Evolutionary conservation across 345 rosid genomes (phyloP), one percentile per base, ranked within the genome.

Genomic region (Mercurialis annua): DNA sequence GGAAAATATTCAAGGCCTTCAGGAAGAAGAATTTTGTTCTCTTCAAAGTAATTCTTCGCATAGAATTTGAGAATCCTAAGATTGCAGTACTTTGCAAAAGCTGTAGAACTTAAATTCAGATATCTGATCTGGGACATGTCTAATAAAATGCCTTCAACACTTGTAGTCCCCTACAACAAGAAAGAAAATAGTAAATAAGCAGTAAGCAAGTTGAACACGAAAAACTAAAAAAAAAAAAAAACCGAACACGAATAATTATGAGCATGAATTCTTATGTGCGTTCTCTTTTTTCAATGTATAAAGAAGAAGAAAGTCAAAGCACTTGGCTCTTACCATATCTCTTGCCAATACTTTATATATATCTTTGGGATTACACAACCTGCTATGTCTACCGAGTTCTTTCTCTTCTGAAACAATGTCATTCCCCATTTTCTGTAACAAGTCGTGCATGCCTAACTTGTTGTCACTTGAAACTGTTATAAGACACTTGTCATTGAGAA

Each of bases 1-100:
- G 66, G 66, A 23, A 62, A 52, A 42, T 14, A 62, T 21, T 62
- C 33, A 4, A 62, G 66, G 21, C 51, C 66, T 4, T 46, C 29
- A 1, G 52, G 66, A 62, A 42, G 36, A 6, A 5, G n/a, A 9
- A 58, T 18, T 26, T 31, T 33, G 9, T 55, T 20, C 33, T 2
- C 20, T 34, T 31, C 18, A 0, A 1, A 5, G 20, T 16, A 1
- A 46, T 17, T n/a, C n/a, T n/a, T n/a, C n/a, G n/a, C 18, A 20
- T 46, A 7, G 50, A 46, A 46, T 46, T 46, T 7, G 6, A 46
- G 50, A 4, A 46, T 14, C 4, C 50, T 46, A 46, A 46, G 50
- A 46, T 46, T 46, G 6, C 18, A 46, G n/a, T 14, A 14, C n/a
- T 7, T 17, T 20, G 15, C 1, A 17, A 46, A 46, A 7, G 5